A percentile compares a stretch with the other conserved stretches of the same genome.
These are phyloP conservation scores for Ramaria sp. DNA, from an alignment of 768 basidiomycete species.

Conservation along the genomic window DNA sequence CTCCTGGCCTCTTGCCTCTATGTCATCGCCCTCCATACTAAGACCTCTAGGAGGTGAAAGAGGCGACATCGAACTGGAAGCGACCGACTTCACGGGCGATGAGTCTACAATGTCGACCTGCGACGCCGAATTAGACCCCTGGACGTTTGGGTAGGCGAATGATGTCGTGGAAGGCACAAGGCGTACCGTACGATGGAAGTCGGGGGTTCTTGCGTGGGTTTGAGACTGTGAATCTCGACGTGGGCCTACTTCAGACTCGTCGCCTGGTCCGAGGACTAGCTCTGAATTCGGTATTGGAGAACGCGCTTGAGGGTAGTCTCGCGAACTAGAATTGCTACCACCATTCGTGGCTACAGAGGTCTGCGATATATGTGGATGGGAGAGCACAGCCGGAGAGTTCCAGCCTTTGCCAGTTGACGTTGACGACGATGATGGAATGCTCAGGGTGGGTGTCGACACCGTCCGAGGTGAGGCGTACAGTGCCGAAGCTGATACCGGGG, in stretches of 20 bases:
- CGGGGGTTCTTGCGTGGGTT: constrained; percentile 11
- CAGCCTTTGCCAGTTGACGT: background rate
- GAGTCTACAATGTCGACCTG: constrained; percentile 46
- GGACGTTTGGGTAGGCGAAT: background rate
- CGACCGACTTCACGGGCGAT: constrained; percentile 29
- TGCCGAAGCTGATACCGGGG: constrained; percentile 4
- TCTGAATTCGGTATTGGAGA: background rate
- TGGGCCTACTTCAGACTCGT: background rate
- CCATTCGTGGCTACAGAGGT: background rate
- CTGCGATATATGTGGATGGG: constrained; percentile 1
- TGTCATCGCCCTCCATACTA: constrained; percentile 35
- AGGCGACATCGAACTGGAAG: constrained; percentile 26
- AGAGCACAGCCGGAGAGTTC: background rate
- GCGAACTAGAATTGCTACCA: background rate
- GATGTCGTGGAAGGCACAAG: constrained; percentile 11
- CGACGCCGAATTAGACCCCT: constrained; percentile 21
- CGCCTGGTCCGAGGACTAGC: background rate
- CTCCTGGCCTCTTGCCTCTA: constrained; percentile 56
- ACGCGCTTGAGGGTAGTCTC: background rate
- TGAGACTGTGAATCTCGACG: constrained; percentile 1
- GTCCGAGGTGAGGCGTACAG: constrained; percentile 3
- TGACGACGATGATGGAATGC: background rate
- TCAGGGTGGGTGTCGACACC: constrained; percentile 2
- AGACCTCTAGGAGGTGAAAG: constrained; percentile 30
- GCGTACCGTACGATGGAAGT: constrained; percentile 13